phyloP scores from a whole-genome alignment of 177 flowering plant species.

The Vitis hybrid region DNA sequence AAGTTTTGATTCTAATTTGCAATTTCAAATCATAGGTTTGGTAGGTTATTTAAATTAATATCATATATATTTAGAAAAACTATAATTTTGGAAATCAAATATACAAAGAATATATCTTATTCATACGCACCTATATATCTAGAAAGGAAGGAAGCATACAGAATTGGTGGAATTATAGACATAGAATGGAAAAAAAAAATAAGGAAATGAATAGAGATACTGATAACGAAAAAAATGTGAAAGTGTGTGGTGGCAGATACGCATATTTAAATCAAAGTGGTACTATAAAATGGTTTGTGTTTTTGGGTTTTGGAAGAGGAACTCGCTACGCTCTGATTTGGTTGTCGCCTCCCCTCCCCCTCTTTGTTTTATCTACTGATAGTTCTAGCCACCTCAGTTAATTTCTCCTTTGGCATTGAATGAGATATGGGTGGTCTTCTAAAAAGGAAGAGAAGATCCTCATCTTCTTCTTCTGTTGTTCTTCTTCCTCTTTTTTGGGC shows the following conservation, averaged over 20 bases:
- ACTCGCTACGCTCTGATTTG: too few species aligned
- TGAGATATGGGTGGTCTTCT: conserved; percentile 28
- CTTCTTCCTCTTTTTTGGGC: conserved; percentile 12
- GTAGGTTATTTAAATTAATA: too few species aligned
- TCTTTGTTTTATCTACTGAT: conserved; percentile 28
- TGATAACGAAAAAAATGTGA: conserved; percentile 26
- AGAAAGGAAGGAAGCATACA: background rate
- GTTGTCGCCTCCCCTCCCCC: background rate
- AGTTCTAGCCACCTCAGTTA: conserved; percentile 16
- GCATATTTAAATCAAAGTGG: conserved; percentile 36
- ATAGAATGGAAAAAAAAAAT: background rate
- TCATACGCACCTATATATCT: too few species aligned
- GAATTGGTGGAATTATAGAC: conserved; percentile 12
- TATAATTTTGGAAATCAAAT: too few species aligned
- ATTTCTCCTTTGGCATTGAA: conserved; percentile 39
- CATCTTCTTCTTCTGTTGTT: background rate
- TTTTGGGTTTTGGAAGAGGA: background rate
- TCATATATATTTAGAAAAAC: too few species aligned
- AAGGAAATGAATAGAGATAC: conserved; percentile 11
- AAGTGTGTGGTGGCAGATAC: conserved; percentile 44
- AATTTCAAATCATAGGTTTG: too few species aligned
- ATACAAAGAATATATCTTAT: too few species aligned
- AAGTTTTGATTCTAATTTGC: too few species aligned
- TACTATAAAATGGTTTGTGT: conserved; percentile 38
- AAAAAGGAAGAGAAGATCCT: conserved; percentile 17